A percentile compares a stretch with the other conserved stretches of the same genome.
Conservation (phyloP, 2,329 filamentous ascomycete species). For the Fusarium subglutinans region DNA sequence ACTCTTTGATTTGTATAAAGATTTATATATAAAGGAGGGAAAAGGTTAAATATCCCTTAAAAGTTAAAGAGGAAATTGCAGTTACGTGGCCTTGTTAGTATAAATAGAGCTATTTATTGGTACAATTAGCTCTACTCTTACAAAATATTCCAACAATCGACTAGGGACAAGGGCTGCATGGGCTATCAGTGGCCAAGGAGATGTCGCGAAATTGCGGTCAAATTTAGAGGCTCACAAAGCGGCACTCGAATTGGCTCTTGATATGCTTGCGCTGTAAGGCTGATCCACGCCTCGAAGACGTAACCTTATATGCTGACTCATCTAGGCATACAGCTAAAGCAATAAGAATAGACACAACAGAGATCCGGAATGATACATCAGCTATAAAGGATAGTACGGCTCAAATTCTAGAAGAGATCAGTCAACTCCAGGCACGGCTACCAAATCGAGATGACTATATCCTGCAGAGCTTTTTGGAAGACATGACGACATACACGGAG, state of each 20-base stretch:
- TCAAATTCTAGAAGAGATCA: background rate
- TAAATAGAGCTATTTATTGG: too few species aligned
- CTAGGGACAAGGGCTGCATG: background rate
- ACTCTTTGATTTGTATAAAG: too few species aligned
- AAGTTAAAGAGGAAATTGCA: too few species aligned
- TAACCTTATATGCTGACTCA: background rate
- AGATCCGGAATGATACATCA: background rate
- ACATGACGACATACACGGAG: background rate
- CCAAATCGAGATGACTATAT: background rate
- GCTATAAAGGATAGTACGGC: background rate
- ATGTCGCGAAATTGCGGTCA: background rate
- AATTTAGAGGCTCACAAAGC: background rate
- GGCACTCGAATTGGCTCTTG: background rate
- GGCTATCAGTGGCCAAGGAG: background rate
- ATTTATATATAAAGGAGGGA: too few species aligned
- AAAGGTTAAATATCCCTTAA: too few species aligned
- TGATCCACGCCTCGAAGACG: accelerated
- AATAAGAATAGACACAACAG: background rate
- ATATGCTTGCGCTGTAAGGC: background rate
- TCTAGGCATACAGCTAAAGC: background rate
- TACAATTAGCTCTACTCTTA: background rate
- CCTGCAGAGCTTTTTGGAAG: background rate
- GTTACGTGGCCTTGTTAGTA: too few species aligned
- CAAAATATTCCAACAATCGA: background rate
- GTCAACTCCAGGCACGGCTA: background rate